phyloP scores from a whole-genome alignment of 495 filamentous ascomycete genomes.

The Cercophora sp. region DNA sequence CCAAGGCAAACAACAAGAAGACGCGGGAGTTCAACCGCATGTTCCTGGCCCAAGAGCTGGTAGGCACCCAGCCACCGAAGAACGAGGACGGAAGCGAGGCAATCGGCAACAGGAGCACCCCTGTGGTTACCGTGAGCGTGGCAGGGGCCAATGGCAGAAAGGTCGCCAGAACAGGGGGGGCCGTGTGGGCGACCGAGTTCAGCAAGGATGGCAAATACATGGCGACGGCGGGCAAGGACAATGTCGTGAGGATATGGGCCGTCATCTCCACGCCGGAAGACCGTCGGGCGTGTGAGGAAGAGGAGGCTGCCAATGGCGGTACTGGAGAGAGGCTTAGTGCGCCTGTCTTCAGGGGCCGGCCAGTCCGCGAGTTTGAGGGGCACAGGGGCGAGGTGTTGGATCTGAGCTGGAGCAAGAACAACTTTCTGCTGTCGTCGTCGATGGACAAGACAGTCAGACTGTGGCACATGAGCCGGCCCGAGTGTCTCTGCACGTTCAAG shows the following conservation, averaged over 20 bases:
- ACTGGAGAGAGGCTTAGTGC: conserved; percentile 66
- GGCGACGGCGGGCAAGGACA: conserved; percentile 84
- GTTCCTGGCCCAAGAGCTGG: conserved; percentile 88
- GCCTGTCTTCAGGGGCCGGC: conserved; percentile 81
- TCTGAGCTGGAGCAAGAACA: conserved; percentile 98
- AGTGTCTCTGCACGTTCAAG: conserved; percentile 93
- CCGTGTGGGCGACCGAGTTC: conserved; percentile 89
- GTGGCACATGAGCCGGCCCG: conserved; percentile 82
- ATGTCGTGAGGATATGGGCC: conserved; percentile 82
- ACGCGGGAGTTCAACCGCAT: conserved; percentile 76
- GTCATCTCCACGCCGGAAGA: conserved; percentile 82
- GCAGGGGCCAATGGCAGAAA: conserved; percentile 35
- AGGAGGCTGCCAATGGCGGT: conserved; percentile 58
- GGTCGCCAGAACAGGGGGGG: conserved; percentile 41
- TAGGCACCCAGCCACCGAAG: conserved; percentile 37
- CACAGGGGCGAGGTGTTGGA: conserved; percentile 87
- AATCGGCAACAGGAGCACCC: conserved; percentile 16
- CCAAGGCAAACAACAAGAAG: conserved; percentile 77
- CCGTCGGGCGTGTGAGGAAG: conserved; percentile 62
- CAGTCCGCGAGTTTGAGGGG: conserved; percentile 73
- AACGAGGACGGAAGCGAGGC: conserved; percentile 2
- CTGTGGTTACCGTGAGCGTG: conserved; percentile 35
- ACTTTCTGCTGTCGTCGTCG: conserved; percentile 91
- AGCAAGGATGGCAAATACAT: conserved; percentile 91
- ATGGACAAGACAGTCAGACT: conserved; percentile 98